These are phyloP conservation scores for Aquilaria malaccensis DNA, from an alignment of 345 rosid species.

Conservation along the genomic window DNA sequence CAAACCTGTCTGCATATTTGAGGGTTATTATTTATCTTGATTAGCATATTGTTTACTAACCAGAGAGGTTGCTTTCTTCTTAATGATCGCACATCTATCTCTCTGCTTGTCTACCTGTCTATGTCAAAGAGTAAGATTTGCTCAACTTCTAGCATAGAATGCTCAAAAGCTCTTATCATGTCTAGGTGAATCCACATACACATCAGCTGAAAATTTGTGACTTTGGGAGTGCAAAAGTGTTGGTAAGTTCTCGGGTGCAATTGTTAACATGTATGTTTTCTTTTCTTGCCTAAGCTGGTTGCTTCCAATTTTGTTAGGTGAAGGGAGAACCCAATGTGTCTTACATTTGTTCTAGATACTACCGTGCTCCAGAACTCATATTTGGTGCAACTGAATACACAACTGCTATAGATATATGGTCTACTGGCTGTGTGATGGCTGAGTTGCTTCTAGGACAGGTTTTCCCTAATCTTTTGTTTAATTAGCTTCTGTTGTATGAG, in stretches of 20 bases:
- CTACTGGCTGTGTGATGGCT: conserved; percentile 93
- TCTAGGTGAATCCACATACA: conserved; percentile 80
- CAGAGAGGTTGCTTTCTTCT: too few relatives aligned
- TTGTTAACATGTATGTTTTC: conserved; percentile 6
- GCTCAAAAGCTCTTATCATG: background rate
- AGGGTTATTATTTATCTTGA: background rate
- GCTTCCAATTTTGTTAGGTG: conserved; percentile 36
- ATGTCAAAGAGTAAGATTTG: too few relatives aligned
- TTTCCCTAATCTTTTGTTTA: background rate
- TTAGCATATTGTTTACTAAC: too few relatives aligned
- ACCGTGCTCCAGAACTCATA: conserved; percentile 92
- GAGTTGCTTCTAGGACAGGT: conserved; percentile 92
- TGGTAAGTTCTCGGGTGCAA: conserved; percentile 35
- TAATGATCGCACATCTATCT: too few relatives aligned
- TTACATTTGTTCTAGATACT: conserved; percentile 85
- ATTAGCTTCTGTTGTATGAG: conserved; percentile 4
- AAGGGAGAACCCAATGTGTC: conserved; percentile 94
- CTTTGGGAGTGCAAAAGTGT: conserved; percentile 90
- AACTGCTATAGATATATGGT: conserved; percentile 92
- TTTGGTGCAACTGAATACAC: conserved; percentile 94
- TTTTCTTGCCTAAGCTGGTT: conserved; percentile 16
- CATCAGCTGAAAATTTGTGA: conserved; percentile 91
- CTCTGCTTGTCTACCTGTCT: too few relatives aligned
- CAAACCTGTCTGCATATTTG: background rate
- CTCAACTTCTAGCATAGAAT: too few relatives aligned